Evolutionary conservation across 2,329 filamentous ascomycete genomes (phyloP).

Genomic region (Dothistroma pini): DNA sequence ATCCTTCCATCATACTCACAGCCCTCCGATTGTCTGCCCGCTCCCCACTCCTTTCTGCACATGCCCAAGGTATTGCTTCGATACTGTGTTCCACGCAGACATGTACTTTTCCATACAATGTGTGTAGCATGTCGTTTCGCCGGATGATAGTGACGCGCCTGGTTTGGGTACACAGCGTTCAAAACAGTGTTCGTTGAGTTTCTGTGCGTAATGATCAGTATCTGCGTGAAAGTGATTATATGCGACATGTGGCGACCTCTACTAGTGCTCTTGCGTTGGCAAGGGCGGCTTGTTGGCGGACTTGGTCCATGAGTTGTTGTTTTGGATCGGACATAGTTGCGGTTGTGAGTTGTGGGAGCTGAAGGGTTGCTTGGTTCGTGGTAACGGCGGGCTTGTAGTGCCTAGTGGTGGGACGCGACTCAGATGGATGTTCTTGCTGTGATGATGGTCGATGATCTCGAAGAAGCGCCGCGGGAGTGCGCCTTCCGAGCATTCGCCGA

Average conservation of each 20-base stretch:
- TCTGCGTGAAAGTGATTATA: background rate
- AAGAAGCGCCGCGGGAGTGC: background rate
- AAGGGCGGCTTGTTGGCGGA: slow-evolving; percentile 52
- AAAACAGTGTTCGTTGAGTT: slow-evolving; percentile 57
- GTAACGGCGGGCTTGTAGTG: background rate
- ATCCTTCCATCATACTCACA: slow-evolving; percentile 7
- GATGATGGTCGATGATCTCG: background rate
- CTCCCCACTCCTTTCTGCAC: slow-evolving; percentile 42
- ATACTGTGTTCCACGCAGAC: slow-evolving; percentile 51
- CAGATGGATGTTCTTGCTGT: background rate
- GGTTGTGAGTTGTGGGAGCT: background rate
- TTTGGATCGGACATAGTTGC: slow-evolving; percentile 41
- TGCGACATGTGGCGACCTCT: slow-evolving; percentile 37
- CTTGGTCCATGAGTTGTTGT: slow-evolving; percentile 49
- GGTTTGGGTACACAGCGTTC: slow-evolving; percentile 54
- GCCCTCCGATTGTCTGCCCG: slow-evolving; percentile 20
- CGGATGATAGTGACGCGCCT: slow-evolving; percentile 47
- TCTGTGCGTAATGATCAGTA: slow-evolving; percentile 34
- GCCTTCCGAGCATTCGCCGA: background rate
- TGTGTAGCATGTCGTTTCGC: slow-evolving; percentile 50
- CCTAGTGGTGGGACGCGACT: background rate
- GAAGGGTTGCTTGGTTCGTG: background rate
- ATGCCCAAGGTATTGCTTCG: slow-evolving; percentile 47
- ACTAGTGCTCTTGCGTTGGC: slow-evolving; percentile 50
- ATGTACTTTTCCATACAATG: slow-evolving; percentile 57